Evolutionary conservation across 2,329 filamentous ascomycete genomes (phyloP).

Genomic region (Aureobasidium sp.): DNA sequence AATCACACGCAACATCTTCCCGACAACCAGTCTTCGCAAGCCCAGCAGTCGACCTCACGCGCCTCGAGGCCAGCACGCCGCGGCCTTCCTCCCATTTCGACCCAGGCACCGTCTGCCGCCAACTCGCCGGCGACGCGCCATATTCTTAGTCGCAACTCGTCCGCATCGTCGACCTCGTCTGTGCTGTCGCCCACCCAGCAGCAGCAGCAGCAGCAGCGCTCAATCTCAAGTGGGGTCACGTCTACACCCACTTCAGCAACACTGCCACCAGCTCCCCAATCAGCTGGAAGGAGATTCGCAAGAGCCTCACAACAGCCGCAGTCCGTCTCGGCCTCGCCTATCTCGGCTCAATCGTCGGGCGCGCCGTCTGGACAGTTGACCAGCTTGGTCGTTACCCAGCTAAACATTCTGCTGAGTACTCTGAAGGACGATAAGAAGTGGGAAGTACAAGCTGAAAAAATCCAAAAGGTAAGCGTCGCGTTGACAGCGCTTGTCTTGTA

Average conservation of each 20-base stretch:
- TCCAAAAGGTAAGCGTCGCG: conserved; percentile 67
- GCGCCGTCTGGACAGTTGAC: conserved; percentile 51
- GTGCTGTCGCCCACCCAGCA: conserved; percentile 48
- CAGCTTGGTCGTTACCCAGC: conserved; percentile 91
- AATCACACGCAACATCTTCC: conserved; percentile 21
- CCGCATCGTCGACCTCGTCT: conserved; percentile 48
- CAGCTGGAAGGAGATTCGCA: conserved; percentile 48
- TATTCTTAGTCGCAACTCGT: conserved; percentile 47
- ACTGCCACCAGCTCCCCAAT: conserved; percentile 39
- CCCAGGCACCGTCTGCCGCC: conserved; percentile 36
- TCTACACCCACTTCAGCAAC: conserved; percentile 51
- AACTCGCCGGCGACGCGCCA: conserved; percentile 40
- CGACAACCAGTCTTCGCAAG: conserved; percentile 40
- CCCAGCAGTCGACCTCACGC: conserved; percentile 40
- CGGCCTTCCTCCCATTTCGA: conserved; percentile 53
- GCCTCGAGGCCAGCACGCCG: conserved; percentile 37
- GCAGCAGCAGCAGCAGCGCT: conserved; percentile 49
- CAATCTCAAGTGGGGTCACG: conserved; percentile 46
- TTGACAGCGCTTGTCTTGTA: neutral
- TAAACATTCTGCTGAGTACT: conserved; percentile 87
- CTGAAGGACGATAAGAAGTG: conserved; percentile 97
- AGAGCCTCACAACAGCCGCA: conserved; percentile 55
- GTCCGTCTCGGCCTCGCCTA: conserved; percentile 49
- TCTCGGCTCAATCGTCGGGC: conserved; percentile 35
- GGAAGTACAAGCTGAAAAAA: conserved; percentile 84